Evolutionary conservation across 768 basidiomycete species (phyloP).

Genomic region (Agrocybe pediades): DNA sequence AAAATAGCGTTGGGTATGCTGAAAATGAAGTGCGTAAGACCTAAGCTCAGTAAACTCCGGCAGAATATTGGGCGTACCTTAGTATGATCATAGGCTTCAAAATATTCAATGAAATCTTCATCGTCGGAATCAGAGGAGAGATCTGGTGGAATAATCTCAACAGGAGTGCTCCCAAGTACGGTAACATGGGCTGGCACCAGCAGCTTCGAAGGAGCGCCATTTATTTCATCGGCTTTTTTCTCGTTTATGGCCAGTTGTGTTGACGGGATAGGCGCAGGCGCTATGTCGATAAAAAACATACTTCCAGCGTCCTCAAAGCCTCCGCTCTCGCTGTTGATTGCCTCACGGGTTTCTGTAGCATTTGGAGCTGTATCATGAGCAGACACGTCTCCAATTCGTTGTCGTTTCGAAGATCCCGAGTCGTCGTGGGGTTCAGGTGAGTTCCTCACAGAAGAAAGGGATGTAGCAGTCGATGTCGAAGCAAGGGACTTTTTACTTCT

Average conservation of each 20-base stretch:
- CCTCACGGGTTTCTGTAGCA: not conserved
- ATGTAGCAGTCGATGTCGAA: not conserved
- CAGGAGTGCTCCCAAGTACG: constrained; percentile 48
- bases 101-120: constrained; percentile 74
- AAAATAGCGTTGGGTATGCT: constrained; percentile 70
- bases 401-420: constrained; percentile 3
- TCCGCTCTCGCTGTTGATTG: not conserved
- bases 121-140: constrained; percentile 48
- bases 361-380: not conserved
- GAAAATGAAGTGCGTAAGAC: not conserved
- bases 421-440: not conserved
- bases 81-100: constrained; percentile 72
- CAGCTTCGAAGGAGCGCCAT: constrained; percentile 30
- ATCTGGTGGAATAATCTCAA: constrained; percentile 47
- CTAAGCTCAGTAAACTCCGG: not conserved
- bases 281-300: constrained; percentile 8
- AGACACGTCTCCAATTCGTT: not conserved
- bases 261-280: constrained; percentile 1
- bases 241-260: not conserved
- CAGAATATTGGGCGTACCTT: constrained; percentile 39
- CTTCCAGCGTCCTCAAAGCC: not conserved
- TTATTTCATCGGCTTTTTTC: constrained; percentile 1
- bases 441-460: constrained; percentile 1
- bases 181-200: constrained; percentile 74
- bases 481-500: constrained; percentile 2